These are phyloP conservation scores for Penicillium sp. DNA, from an alignment of 2,329 filamentous ascomycete genomes.

Conservation along the genomic window DNA sequence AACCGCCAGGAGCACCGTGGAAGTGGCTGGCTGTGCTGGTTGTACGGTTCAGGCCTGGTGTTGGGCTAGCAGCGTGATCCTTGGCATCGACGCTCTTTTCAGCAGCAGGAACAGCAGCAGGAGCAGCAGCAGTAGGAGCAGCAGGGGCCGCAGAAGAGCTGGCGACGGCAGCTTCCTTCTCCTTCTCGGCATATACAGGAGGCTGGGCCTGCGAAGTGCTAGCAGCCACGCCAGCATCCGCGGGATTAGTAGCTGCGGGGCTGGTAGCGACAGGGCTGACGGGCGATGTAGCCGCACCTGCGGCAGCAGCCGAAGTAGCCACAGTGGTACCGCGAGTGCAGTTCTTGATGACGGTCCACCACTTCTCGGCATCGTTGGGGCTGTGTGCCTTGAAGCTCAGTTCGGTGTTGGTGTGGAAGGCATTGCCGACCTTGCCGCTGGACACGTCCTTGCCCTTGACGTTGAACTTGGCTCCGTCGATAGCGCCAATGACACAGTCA, in stretches of 20 bases:
- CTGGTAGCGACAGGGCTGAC: slow-evolving; percentile 6
- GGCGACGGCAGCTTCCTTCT: slow-evolving; percentile 13
- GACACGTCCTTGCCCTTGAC: slow-evolving; percentile 93
- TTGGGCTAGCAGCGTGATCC: slow-evolving; percentile 12
- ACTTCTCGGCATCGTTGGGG: slow-evolving; percentile 76
- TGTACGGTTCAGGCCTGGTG: slow-evolving; percentile 27
- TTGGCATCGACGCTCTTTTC: slow-evolving; percentile 6
- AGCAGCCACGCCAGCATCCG: slow-evolving; percentile 16
- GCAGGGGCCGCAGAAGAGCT: not conserved
- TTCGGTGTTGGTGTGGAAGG: slow-evolving; percentile 78
- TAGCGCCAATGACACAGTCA: slow-evolving; percentile 76
- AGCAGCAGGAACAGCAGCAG: not conserved
- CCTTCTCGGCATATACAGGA: slow-evolving; percentile 34
- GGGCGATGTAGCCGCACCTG: slow-evolving; percentile 7
- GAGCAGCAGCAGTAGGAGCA: too few species aligned
- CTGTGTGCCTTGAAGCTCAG: slow-evolving; percentile 87
- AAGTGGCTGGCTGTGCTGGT: slow-evolving; percentile 33
- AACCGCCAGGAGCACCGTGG: slow-evolving; percentile 34
- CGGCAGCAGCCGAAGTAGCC: not conserved
- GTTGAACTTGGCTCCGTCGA: slow-evolving; percentile 81
- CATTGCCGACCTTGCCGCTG: slow-evolving; percentile 75
- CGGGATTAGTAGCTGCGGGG: not conserved
- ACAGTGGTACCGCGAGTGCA: slow-evolving; percentile 22
- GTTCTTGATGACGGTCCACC: slow-evolving; percentile 72
- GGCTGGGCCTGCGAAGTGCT: slow-evolving; percentile 23